phyloP scores from a whole-genome alignment of 345 rosid species.

The Physaria fendleri region DNA sequence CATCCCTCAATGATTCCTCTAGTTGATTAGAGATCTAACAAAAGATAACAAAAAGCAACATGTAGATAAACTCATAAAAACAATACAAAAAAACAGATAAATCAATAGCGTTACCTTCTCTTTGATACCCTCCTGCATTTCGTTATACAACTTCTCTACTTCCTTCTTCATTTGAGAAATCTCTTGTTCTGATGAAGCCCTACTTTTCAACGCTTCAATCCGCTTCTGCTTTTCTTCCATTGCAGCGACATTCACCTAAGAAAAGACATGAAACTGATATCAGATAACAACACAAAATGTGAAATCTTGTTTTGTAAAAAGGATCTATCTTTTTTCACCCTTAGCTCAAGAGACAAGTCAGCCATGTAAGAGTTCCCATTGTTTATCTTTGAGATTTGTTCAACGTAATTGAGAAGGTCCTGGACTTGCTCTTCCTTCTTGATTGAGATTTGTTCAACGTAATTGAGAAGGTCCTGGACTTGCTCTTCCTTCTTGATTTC shows the following conservation, averaged over 20 bases:
- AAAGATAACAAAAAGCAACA: constrained; percentile 2
- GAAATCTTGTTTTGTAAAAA: neutral
- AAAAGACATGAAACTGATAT: neutral
- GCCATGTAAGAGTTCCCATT: constrained; percentile 19
- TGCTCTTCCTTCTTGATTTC: neutral
- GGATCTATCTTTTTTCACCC: neutral
- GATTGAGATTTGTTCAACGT: constrained; percentile 8
- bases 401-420: constrained; percentile 21
- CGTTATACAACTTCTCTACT: neutral
- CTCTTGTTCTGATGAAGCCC: constrained; percentile 8
- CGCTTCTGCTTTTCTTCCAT: constrained; percentile 6
- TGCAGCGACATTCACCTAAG: neutral
- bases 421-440: constrained; percentile 8
- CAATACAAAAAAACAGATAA: neutral
- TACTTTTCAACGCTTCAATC: constrained; percentile 10
- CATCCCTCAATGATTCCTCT: constrained; percentile 12
- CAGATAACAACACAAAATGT: neutral
- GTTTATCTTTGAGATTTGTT: constrained; percentile 18
- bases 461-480: constrained; percentile 20
- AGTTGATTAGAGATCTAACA: constrained; percentile 20
- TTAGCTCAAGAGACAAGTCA: constrained; percentile 25
- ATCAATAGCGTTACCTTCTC: constrained; percentile 3
- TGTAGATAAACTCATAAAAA: neutral
- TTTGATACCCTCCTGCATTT: constrained; percentile 18
- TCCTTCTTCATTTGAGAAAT: constrained; percentile 6